Evolutionary conservation across 2,329 filamentous ascomycete species (phyloP).

Genomic region (Escovopsis weberi): DNA sequence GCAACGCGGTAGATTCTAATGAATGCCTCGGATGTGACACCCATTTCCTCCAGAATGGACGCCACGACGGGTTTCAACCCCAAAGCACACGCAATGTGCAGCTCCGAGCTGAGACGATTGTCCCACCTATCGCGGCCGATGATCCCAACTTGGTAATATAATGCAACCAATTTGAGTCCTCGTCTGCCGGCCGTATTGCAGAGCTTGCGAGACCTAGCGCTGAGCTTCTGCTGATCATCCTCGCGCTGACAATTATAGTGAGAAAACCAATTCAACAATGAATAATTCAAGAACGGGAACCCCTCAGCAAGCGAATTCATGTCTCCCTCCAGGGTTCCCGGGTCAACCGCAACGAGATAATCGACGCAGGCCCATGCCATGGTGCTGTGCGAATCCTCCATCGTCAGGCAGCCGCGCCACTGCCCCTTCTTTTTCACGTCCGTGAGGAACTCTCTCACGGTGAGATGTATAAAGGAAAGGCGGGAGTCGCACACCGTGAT

Average conservation of each 20-base stretch:
- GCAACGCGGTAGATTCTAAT: too few relatives aligned
- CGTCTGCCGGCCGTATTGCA: too few relatives aligned
- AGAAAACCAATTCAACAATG: background rate
- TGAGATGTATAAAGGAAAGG: conserved; percentile 2
- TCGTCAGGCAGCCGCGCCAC: background rate
- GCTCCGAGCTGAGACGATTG: too few relatives aligned
- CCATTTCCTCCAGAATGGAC: too few relatives aligned
- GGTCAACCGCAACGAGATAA: background rate
- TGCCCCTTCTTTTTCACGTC: background rate
- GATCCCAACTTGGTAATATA: too few relatives aligned
- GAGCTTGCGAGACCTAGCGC: too few relatives aligned
- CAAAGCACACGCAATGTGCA: too few relatives aligned
- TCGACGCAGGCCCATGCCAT: background rate
- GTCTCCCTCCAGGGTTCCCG: background rate
- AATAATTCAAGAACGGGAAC: background rate
- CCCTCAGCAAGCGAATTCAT: background rate
- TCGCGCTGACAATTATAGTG: conserved; percentile 2
- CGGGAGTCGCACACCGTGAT: background rate
- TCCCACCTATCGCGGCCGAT: too few relatives aligned
- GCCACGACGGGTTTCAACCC: too few relatives aligned
- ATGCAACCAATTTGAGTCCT: too few relatives aligned
- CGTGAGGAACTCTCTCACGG: conserved; percentile 4
- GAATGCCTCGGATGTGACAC: too few relatives aligned
- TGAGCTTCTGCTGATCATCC: too few relatives aligned
- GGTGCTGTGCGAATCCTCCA: background rate